Evolutionary conservation across 192 early-diverging fungal species (phyloP).

Genomic region (Mortierella antarctica): DNA sequence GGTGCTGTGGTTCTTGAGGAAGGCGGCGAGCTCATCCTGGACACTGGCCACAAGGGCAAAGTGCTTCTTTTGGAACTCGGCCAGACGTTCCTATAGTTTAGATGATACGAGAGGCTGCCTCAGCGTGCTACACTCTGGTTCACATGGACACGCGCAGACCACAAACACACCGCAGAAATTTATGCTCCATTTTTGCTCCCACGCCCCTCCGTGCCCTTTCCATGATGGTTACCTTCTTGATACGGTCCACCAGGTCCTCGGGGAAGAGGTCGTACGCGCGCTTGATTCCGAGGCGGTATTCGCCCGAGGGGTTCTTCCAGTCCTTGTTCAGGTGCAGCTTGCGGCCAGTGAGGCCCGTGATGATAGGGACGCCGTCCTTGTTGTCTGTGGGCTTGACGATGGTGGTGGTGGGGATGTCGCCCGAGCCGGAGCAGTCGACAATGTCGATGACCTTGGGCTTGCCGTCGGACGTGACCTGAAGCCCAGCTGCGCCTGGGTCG

Average conservation of each 20-base stretch:
- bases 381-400: conserved; percentile 64
- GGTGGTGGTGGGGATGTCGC: conserved; percentile 74
- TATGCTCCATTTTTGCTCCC: neutral
- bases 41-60: conserved; percentile 53
- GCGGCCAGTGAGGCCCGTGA: conserved; percentile 81
- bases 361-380: conserved; percentile 57
- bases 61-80: conserved; percentile 62
- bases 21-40: conserved; percentile 60
- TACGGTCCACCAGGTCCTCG: conserved; percentile 55
- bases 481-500: conserved; percentile 90
- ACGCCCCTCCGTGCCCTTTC: neutral
- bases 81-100: conserved; percentile 55
- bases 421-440: conserved; percentile 94
- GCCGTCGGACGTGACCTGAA: conserved; percentile 89
- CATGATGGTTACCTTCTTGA: conserved; percentile 59
- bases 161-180: neutral
- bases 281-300: conserved; percentile 89
- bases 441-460: conserved; percentile 92
- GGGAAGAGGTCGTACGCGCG: conserved; percentile 82
- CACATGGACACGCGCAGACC: neutral
- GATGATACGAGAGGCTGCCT: no score
- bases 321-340: conserved; percentile 71
- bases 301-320: conserved; percentile 86
- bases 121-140: neutral
- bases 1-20: conserved; percentile 55